A percentile compares a stretch with the other conserved stretches of the same genome.
phyloP scores from a whole-genome alignment of 2,329 filamentous ascomycete genomes.

The Talaromyces sp. region DNA sequence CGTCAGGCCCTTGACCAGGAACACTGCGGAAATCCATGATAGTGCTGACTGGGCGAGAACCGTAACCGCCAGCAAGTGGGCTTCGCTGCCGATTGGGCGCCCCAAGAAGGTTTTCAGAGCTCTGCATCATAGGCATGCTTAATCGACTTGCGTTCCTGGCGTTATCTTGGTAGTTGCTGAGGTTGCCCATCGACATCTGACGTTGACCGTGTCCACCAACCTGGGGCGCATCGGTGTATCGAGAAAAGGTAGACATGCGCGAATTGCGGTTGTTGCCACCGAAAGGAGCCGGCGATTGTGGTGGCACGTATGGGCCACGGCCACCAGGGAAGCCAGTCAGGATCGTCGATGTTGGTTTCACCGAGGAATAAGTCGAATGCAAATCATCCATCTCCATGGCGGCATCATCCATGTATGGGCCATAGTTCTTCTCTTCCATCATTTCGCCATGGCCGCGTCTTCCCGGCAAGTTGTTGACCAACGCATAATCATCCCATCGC shows the following conservation, averaged over 20 bases:
- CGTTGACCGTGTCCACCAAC: conserved; percentile 38
- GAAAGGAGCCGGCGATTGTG: conserved; percentile 72
- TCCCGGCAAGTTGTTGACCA: conserved; percentile 80
- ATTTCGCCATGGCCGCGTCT: conserved; percentile 66
- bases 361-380: conserved; percentile 91
- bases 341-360: conserved; percentile 79
- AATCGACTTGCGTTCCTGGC: conserved; percentile 37
- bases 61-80: conserved; percentile 40
- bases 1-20: conserved; percentile 62
- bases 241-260: conserved; percentile 65
- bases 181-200: conserved; percentile 58
- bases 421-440: conserved; percentile 59
- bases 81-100: conserved; percentile 39
- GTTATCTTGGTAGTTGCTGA: conserved; percentile 43
- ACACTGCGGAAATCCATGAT: conserved; percentile 55
- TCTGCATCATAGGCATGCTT: conserved; percentile 40
- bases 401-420: conserved; percentile 65
- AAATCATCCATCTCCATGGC: conserved; percentile 96
- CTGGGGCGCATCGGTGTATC: conserved; percentile 60
- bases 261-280: conserved; percentile 58
- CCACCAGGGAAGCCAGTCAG: conserved; percentile 72
- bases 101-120: conserved; percentile 42
- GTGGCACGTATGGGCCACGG: conserved; percentile 70
- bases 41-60: conserved; percentile 50
- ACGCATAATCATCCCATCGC: conserved; percentile 94